These are phyloP conservation scores for Barnettozyma populi DNA, from an alignment of 805 yeast genomes.

Conservation along the genomic window DNA sequence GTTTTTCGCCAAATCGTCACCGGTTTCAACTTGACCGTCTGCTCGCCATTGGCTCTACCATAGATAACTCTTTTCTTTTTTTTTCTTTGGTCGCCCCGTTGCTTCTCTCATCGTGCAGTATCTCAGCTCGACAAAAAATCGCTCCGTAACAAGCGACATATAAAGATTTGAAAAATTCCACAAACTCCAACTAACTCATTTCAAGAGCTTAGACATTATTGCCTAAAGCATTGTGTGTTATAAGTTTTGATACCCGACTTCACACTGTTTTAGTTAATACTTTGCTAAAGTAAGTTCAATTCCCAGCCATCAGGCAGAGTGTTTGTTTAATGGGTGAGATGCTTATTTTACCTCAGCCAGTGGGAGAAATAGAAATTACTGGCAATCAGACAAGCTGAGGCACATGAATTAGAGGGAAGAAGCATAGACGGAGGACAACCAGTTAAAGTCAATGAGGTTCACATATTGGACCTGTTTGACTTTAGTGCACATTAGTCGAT, in stretches of 20 bases:
- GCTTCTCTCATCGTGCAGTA: constrained; percentile 8
- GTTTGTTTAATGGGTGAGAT: neutral
- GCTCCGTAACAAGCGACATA: constrained; percentile 1
- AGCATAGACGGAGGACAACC: neutral
- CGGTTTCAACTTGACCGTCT: constrained; percentile 10
- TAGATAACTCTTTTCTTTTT: constrained; percentile 4
- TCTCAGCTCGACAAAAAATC: constrained; percentile 4
- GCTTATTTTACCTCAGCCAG: neutral
- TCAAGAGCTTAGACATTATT: constrained; percentile 7
- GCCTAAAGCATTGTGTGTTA: constrained; percentile 10
- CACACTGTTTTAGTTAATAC: constrained; percentile 9
- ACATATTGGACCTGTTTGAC: too few species aligned
- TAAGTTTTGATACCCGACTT: constrained; percentile 5
- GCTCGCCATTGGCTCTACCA: constrained; percentile 6
- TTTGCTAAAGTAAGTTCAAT: constrained; percentile 7
- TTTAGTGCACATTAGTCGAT: neutral
- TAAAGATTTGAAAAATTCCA: constrained; percentile 10
- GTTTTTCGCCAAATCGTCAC: constrained; percentile 7
- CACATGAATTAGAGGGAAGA: neutral
- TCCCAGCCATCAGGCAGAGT: neutral
- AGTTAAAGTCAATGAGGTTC: neutral
- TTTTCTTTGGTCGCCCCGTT: neutral
- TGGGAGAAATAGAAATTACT: too few species aligned
- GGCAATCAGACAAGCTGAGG: neutral
- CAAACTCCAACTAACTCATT: neutral